These are phyloP conservation scores for Tylopilus rubrobrunneus DNA, from an alignment of 768 basidiomycete genomes.

Conservation along the genomic window DNA sequence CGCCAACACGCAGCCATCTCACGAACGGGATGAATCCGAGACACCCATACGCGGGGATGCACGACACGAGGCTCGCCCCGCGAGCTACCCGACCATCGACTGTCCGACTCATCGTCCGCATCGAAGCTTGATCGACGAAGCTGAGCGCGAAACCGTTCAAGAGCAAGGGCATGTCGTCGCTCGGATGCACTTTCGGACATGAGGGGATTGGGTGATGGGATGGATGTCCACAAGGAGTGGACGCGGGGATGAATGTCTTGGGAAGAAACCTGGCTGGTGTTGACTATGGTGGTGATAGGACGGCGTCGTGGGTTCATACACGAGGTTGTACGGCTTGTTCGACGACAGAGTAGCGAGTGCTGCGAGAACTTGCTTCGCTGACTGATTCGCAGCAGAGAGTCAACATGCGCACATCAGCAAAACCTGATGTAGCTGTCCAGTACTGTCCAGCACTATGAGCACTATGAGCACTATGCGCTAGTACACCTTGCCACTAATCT, in stretches of 20 bases:
- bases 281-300: conserved; percentile 5
- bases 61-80: conserved; percentile 7
- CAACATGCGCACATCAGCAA: too few species aligned
- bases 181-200: conserved; percentile 45
- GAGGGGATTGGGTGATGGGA: conserved; percentile 37
- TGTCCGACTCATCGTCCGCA: conserved; percentile 23
- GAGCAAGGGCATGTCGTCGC: conserved; percentile 36
- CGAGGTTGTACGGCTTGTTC: conserved; percentile 30
- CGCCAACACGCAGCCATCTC: conserved; percentile 5
- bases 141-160: conserved; percentile 32
- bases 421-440: too few species aligned
- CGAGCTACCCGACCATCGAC: conserved; percentile 19
- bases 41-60: too few species aligned
- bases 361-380: conserved; percentile 27
- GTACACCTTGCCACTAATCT: too few species aligned
- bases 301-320: conserved; percentile 9
- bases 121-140: conserved; percentile 20
- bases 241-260: conserved; percentile 17
- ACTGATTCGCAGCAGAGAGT: conserved; percentile 26
- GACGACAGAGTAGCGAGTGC: conserved; percentile 42
- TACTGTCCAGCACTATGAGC: too few species aligned
- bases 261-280: conserved; percentile 4
- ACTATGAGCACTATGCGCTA: too few species aligned
- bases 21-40: too few species aligned
- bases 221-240: conserved; percentile 28